Conservation (phyloP, 345 rosid genomes). For the Populus pruinosa region DNA sequence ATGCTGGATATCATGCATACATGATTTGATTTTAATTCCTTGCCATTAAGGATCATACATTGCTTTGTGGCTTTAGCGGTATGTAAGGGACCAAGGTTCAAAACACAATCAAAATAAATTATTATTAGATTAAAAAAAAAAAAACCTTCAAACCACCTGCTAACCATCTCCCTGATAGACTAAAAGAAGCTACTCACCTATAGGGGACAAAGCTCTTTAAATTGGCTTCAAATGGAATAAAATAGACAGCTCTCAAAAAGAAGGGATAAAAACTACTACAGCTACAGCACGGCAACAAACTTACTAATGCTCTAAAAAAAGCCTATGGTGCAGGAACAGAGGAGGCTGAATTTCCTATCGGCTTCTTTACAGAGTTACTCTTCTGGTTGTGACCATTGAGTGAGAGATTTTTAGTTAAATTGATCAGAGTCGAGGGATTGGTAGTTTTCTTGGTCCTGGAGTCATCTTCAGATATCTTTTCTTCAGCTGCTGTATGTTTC, state of each 20-base stretch:
- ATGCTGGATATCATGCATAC: neutral
- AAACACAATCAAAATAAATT: neutral
- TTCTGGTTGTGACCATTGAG: constrained; percentile 33
- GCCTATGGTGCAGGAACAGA: constrained; percentile 23
- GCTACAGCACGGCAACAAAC: neutral
- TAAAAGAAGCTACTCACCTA: neutral
- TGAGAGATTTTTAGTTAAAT: constrained; percentile 55
- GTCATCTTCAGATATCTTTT: constrained; percentile 25
- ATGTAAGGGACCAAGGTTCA: neutral
- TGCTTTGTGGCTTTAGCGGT: neutral
- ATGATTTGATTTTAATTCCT: neutral
- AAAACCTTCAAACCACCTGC: neutral
- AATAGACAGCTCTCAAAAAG: neutral
- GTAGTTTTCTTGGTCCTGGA: constrained; percentile 23
- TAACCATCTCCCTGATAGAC: neutral
- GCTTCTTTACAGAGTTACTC: constrained; percentile 25
- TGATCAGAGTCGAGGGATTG: constrained; percentile 36
- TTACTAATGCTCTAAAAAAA: neutral
- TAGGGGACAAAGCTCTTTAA: neutral
- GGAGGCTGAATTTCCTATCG: constrained; percentile 12
- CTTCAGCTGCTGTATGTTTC: constrained; percentile 32
- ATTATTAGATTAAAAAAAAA: neutral
- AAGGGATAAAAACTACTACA: neutral
- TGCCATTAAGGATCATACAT: neutral
- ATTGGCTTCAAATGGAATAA: no score